Evolutionary conservation across 2,329 filamentous ascomycete genomes (phyloP).

Genomic region (Aspergillus calidoustus): DNA sequence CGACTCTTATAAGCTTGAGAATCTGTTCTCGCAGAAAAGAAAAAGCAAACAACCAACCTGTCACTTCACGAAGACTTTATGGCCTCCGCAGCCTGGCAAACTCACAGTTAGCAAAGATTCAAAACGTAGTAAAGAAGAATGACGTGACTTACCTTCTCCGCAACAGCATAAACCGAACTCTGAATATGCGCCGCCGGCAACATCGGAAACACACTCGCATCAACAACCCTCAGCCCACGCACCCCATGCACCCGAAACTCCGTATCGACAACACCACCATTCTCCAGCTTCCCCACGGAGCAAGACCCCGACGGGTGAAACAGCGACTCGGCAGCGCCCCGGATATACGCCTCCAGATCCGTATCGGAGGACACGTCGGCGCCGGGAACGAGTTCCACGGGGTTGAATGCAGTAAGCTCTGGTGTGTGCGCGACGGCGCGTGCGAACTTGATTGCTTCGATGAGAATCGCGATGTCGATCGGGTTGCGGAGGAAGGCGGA

Average conservation of each 20-base stretch:
- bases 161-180: constrained; percentile 16
- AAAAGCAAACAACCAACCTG: too few relatives aligned
- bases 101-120: too few relatives aligned
- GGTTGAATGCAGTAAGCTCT: not conserved
- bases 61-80: too few relatives aligned
- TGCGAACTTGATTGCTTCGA: constrained; percentile 7
- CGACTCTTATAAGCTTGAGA: too few relatives aligned
- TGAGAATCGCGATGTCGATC: constrained; percentile 2
- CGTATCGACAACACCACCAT: constrained; percentile 9
- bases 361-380: not conserved
- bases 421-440: not conserved
- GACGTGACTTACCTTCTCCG: not conserved
- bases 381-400: constrained; percentile 7
- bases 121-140: too few relatives aligned
- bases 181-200: constrained; percentile 13
- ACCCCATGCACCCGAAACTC: constrained; percentile 6
- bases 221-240: not conserved
- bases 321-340: not conserved
- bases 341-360: constrained; percentile 10
- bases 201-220: constrained; percentile 12
- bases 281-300: not conserved
- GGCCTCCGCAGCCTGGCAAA: too few relatives aligned
- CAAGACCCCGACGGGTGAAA: constrained; percentile 12
- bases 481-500: constrained; percentile 7
- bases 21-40: too few relatives aligned